Evolutionary conservation across 768 basidiomycete genomes (phyloP), one percentile per base, ranked within the genome.

Genomic region (Rhizopogon vulgaris): DNA sequence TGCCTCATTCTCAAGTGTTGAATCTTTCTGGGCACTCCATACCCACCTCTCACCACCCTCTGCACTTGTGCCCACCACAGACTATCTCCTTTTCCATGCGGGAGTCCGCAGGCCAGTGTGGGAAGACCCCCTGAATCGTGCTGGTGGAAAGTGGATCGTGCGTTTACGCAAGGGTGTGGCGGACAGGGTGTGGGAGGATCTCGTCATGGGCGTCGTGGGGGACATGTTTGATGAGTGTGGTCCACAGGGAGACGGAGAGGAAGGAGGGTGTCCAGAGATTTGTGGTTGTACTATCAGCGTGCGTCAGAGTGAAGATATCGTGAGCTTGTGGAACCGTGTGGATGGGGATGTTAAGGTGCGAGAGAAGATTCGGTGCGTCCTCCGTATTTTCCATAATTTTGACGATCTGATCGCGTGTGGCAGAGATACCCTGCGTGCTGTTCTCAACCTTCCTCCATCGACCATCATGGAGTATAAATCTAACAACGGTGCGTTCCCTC

Each of bases 221-320:
- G 94, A 95, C 65, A 86, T 90, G 69, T 95, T 96, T 60, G 86
- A 88, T 41, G 82, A 80, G 38, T 82, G 82, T 59, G 59, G 73
- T 68, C 54, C 53, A 41, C 28, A 45, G 12, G 61, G 60, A 40
- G 73, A 74, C 15, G 68, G 54, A 28, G 68, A 67, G 30, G 60
- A 71, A 3, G 66, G 71, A 1, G 69, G 60, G 4, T 82, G 78
- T 77, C 86, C 87, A 17, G 88, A 92, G 65, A 91, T 98, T 32
- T 94, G 93, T 61, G 95, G 94, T 38, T 93, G 91, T 65, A 97
- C 94, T 28, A 87, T 98, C 64, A 93, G 90, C 64, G 93, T 95
- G 51, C 72, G 95, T 59, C 87, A 90, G 70, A 87, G 82, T 57
- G 95, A 98, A 73, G 95, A 97, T 64, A 95, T 97, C 55, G 75